Conservation (phyloP, 345 rosid genomes). For the Microcos paniculata region DNA sequence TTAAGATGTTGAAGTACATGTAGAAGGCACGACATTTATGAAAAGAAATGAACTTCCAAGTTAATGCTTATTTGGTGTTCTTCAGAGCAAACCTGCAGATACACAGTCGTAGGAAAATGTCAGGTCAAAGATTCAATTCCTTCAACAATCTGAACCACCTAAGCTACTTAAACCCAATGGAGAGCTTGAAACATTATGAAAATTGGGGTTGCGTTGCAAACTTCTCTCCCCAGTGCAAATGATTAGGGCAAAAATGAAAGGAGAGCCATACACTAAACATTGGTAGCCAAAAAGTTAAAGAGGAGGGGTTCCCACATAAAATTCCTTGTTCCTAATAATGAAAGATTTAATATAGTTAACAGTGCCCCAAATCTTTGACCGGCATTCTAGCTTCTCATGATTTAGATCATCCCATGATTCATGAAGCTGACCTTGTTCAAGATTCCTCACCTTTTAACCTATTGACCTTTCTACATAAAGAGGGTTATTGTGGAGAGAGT, state of each 20-base stretch:
- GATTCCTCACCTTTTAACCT: slow-evolving; percentile 5
- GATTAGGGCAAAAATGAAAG: too few species aligned
- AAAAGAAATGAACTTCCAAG: background rate
- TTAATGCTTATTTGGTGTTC: too few species aligned
- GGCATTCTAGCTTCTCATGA: background rate
- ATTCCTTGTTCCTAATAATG: background rate
- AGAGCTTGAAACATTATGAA: background rate
- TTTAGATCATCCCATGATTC: slow-evolving; percentile 4
- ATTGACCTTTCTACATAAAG: slow-evolving; percentile 16
- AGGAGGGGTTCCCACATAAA: background rate
- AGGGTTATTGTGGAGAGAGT: slow-evolving; percentile 31
- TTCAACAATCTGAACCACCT: too few species aligned
- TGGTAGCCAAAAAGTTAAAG: background rate
- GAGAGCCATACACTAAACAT: too few species aligned
- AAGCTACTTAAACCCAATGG: too few species aligned
- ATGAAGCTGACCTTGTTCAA: slow-evolving; percentile 12
- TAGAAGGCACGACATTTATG: background rate
- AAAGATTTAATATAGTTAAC: background rate
- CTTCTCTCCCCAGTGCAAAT: background rate
- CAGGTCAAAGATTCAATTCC: too few species aligned
- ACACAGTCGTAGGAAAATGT: too few species aligned
- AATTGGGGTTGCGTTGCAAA: background rate
- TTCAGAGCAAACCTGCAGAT: too few species aligned
- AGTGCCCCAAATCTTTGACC: slow-evolving; percentile 21
- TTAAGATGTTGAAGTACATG: background rate